phyloP scores from a whole-genome alignment of 257 asterid species.

The Pogostemon cablin region DNA sequence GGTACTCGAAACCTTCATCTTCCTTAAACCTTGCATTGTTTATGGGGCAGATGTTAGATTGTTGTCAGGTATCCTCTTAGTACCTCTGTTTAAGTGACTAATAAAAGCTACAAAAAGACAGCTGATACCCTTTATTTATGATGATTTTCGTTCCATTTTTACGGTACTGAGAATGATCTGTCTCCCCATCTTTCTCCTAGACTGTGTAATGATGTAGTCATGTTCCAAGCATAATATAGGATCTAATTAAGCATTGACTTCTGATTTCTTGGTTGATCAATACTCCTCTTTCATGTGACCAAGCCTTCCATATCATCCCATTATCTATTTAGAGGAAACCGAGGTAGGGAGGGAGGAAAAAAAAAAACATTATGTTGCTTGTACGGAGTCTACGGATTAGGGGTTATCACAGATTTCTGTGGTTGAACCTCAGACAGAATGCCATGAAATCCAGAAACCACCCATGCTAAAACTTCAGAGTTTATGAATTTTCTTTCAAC shows the following conservation, averaged over 20 bases:
- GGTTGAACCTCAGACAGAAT: no score
- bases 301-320: no score
- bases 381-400: no score
- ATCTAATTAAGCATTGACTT: constrained; percentile 5
- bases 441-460: no score
- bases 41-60: neutral
- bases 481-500: neutral
- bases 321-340: no score
- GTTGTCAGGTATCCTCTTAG: neutral
- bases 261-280: neutral
- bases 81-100: neutral
- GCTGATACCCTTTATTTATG: neutral
- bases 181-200: neutral
- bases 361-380: no score
- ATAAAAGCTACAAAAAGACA: neutral
- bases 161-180: neutral
- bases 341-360: no score
- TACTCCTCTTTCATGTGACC: no score
- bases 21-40: constrained; percentile 14
- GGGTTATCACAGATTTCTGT: no score
- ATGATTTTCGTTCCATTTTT: constrained; percentile 2
- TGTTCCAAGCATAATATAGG: constrained; percentile 7
- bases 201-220: neutral
- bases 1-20: constrained; percentile 48
- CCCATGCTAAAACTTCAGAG: neutral